Evolutionary conservation across 2,329 filamentous ascomycete genomes (phyloP).

Genomic region (Conoideocrella luteorostrata): DNA sequence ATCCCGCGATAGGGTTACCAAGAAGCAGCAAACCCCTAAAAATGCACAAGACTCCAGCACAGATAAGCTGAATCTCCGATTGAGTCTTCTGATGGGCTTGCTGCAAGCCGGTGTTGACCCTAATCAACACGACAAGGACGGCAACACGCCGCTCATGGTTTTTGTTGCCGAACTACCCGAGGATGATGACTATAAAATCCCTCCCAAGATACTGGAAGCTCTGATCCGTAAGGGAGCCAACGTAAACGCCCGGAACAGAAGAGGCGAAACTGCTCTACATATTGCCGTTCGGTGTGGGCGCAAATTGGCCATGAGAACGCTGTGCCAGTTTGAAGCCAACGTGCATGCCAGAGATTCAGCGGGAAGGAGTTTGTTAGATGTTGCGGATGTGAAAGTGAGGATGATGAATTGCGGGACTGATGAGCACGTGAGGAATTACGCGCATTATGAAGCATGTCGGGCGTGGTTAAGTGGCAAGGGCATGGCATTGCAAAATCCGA

Average conservation of each 20-base stretch:
- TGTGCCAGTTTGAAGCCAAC: conserved; percentile 41
- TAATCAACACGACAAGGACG: conserved; percentile 46
- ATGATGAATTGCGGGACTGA: conserved; percentile 23
- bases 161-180: conserved; percentile 45
- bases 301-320: conserved; percentile 42
- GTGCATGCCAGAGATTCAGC: conserved; percentile 39
- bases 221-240: conserved; percentile 37
- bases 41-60: conserved; percentile 28
- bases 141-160: conserved; percentile 50
- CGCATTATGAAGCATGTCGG: conserved; percentile 39
- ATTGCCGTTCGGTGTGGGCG: conserved; percentile 46
- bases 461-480: conserved; percentile 36
- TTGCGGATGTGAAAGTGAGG: conserved; percentile 35
- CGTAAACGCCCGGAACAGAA: conserved; percentile 44
- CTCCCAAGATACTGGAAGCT: conserved; percentile 37
- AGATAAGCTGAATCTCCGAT: conserved; percentile 22
- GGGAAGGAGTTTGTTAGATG: conserved; percentile 38
- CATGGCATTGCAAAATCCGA: conserved; percentile 32
- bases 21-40: conserved; percentile 15
- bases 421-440: conserved; percentile 27
- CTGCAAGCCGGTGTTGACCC: conserved; percentile 35
- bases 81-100: conserved; percentile 21
- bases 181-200: conserved; percentile 42
- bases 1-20: conserved; percentile 8
- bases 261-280: conserved; percentile 49